Evolutionary conservation across 1,284 basidiomycete genomes (phyloP).

Genomic region (Ceratobasidium sp.): DNA sequence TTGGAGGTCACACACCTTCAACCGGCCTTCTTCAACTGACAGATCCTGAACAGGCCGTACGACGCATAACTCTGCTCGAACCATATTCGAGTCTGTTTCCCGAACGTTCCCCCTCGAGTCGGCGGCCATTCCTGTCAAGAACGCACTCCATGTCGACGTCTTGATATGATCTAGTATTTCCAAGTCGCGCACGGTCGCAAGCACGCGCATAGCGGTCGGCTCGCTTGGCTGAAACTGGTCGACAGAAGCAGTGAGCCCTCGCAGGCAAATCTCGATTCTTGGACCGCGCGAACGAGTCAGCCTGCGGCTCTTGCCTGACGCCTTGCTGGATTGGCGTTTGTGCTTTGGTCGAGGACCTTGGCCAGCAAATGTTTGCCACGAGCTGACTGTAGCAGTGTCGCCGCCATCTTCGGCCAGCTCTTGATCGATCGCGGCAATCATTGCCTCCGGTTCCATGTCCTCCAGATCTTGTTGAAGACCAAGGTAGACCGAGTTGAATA

Average conservation of each 20-base stretch:
- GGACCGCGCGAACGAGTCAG: conserved; percentile 83
- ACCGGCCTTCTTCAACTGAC: conserved; percentile 80
- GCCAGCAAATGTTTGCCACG: conserved; percentile 81
- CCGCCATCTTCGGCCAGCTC: conserved; percentile 78
- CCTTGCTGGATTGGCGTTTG: conserved; percentile 48
- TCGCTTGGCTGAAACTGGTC: conserved; percentile 73
- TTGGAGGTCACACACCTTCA: conserved; percentile 69
- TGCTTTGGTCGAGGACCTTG: conserved; percentile 53
- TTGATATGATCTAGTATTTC: conserved; percentile 98
- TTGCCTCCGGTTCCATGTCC: conserved; percentile 77
- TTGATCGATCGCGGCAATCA: conserved; percentile 92
- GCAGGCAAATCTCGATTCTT: conserved; percentile 87
- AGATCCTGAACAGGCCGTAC: conserved; percentile 78
- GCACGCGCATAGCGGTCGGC: conserved; percentile 64
- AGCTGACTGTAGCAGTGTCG: conserved; percentile 80
- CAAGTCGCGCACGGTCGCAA: conserved; percentile 75
- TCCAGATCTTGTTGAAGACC: conserved; percentile 81
- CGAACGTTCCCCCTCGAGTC: conserved; percentile 87
- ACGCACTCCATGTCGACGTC: conserved; percentile 98
- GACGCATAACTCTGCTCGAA: conserved; percentile 82
- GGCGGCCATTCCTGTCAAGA: conserved; percentile 85
- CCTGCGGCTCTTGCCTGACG: conserved; percentile 59
- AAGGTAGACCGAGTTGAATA: conserved; percentile 95
- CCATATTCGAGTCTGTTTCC: conserved; percentile 93
- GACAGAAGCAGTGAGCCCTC: conserved; percentile 73